Percentiles rank a stretch among this genome's conserved stretches.
These are phyloP conservation scores for Passalora sequoiae DNA, from an alignment of 2,329 filamentous ascomycete species.

Conservation along the genomic window DNA sequence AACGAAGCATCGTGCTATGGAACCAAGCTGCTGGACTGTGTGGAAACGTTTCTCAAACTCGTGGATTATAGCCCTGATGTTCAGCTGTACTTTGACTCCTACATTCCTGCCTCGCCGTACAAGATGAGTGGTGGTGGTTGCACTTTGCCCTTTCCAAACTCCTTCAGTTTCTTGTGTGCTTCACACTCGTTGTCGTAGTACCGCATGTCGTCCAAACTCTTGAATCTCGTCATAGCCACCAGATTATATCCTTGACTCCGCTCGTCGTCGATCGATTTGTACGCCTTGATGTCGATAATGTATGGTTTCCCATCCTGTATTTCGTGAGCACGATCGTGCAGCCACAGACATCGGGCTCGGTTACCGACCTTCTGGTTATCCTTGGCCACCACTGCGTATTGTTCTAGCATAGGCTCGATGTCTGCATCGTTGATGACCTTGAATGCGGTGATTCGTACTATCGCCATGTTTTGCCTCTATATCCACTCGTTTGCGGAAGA, in stretches of 20 bases:
- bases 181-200: conserved; percentile 61
- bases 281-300: conserved; percentile 56
- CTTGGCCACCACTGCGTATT: conserved; percentile 41
- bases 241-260: conserved; percentile 63
- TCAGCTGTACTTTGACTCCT: no score
- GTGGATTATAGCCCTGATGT: no score
- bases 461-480: conserved; percentile 25
- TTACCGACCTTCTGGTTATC: conserved; percentile 41
- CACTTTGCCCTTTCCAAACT: conserved; percentile 14
- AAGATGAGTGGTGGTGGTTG: conserved; percentile 16
- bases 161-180: conserved; percentile 51
- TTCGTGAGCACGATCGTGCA: conserved; percentile 3
- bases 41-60: background rate
- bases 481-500: background rate
- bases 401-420: conserved; percentile 40
- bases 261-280: conserved; percentile 51
- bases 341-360: background rate
- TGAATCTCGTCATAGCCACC: conserved; percentile 59
- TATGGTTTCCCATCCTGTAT: conserved; percentile 65
- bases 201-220: conserved; percentile 61
- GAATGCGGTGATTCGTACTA: conserved; percentile 52
- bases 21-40: background rate
- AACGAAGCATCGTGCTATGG: background rate
- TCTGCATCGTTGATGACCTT: conserved; percentile 47
- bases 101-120: background rate